Evolutionary conservation across 306 rosid genomes (phyloP), one percentile per base, ranked within the genome.

Genomic region (Fragaria vesca): DNA sequence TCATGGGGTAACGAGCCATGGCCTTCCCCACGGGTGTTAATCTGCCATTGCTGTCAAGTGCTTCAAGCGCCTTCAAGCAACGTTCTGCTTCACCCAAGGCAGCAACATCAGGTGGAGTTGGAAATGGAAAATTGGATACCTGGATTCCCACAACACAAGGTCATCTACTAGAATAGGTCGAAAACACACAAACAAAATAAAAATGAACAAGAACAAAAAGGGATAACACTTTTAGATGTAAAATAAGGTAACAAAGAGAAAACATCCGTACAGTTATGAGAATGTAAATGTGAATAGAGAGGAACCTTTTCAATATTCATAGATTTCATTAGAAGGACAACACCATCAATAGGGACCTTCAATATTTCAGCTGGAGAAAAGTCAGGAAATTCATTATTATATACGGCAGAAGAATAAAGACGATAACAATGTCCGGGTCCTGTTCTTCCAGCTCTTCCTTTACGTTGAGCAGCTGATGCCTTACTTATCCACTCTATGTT

Each of bases 391-490:
- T 82, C 82, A 72, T 92, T 95, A 77, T 65, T 85, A 69, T 78
- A 95, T 45, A 80, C 98, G 43, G 97, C 93, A 61, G 98, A 89
- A 78, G 97, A 95, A 83, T 95, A 95, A 67, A 92, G 88, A 75
- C 97, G 89, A 75, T 92, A 95, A 79, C 97, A 92, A 54, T 92
- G 97, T 12, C 97, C 97, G 45, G 93, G 96, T 79, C 90, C 96
- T n/a, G 93, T 95, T 87, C 98, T 91, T 86, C 97, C 96, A 40
- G 97, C 93, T 87, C 96, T 83, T 28, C 97, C 97, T 21, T 93
- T 87, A 77, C 97, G 97, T 80, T 95, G 98, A 78, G 92, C 87
- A 30, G 98, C 93, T 9, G 98, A 95, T 66, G 98, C 98, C 92
- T 95, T 92, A 45, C 98, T 95, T 83, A 92, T 89, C 97, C 97